Conservation (phyloP, 2,329 filamentous ascomycete species). For the Fusarium sp. region DNA sequence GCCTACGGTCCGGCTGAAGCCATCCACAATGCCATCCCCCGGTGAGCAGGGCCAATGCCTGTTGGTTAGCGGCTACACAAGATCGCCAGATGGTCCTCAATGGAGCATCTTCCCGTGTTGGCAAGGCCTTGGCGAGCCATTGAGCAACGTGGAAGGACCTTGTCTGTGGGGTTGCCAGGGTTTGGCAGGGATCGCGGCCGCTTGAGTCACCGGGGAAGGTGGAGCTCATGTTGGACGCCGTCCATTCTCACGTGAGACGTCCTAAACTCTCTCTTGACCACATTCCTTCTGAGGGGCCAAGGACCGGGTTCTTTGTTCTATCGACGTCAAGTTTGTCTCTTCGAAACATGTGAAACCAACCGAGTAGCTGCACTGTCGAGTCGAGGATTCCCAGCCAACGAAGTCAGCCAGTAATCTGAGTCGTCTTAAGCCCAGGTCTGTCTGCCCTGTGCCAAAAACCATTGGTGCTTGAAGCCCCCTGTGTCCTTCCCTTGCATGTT, state of each 20-base stretch:
- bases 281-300: not conserved
- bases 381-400: not conserved
- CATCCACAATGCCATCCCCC: constrained; percentile 9
- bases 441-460: not conserved
- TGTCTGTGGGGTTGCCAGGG: not conserved
- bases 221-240: constrained; percentile 3
- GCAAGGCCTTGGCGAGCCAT: not conserved
- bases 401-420: not conserved
- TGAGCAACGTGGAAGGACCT: not conserved
- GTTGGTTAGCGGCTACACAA: not conserved
- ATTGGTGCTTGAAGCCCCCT: not conserved
- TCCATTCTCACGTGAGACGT: constrained; percentile 17
- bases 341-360: not conserved
- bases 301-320: not conserved
- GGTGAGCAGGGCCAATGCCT: not conserved
- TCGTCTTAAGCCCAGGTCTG: not conserved
- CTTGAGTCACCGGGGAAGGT: constrained; percentile 41
- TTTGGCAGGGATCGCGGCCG: constrained; percentile 16
- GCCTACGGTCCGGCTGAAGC: constrained; percentile 27
- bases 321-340: not conserved
- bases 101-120: not conserved
- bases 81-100: not conserved
- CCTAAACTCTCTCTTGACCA: not conserved
- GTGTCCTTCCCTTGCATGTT: not conserved
- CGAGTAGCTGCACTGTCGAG: not conserved